Percentiles rank a stretch among this genome's conserved stretches.
phyloP scores from a whole-genome alignment of 495 filamentous ascomycete species.

The Jackrogersella multiformis region DNA sequence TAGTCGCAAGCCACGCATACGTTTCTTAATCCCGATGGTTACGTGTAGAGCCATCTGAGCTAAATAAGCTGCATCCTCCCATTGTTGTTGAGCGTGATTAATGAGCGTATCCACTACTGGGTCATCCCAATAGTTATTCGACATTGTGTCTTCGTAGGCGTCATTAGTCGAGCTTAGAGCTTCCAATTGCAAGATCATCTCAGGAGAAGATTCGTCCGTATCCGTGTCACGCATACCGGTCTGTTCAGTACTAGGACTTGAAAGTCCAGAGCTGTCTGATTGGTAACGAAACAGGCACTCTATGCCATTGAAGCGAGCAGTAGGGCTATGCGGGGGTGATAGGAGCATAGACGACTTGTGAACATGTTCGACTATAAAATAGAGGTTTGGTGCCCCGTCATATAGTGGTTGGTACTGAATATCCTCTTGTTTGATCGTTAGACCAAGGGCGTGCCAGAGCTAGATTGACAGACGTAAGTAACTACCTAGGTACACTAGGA shows the following conservation, averaged over 20 bases:
- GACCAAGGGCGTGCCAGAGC: conserved; percentile 40
- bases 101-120: neutral
- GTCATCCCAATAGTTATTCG: neutral
- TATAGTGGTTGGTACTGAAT: conserved; percentile 35
- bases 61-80: conserved; percentile 40
- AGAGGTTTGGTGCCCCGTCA: conserved; percentile 41
- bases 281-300: conserved; percentile 42
- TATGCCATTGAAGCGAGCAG: conserved; percentile 47
- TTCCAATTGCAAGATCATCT: conserved; percentile 1
- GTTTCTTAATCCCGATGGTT: conserved; percentile 47
- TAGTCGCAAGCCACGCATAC: conserved; percentile 35
- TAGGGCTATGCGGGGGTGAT: conserved; percentile 44
- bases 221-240: neutral
- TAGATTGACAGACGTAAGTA: conserved; percentile 23
- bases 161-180: conserved; percentile 11
- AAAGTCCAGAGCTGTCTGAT: neutral
- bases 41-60: conserved; percentile 49
- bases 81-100: conserved; percentile 10
- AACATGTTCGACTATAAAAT: conserved; percentile 44
- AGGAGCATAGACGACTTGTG: conserved; percentile 44
- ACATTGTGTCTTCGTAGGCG: neutral
- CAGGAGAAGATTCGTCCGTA: neutral
- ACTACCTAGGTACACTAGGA: neutral
- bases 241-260: neutral
- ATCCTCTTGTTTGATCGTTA: conserved; percentile 34